These are phyloP conservation scores for Colletotrichum echinochloae DNA, from an alignment of 2,329 filamentous ascomycete species.

Conservation along the genomic window DNA sequence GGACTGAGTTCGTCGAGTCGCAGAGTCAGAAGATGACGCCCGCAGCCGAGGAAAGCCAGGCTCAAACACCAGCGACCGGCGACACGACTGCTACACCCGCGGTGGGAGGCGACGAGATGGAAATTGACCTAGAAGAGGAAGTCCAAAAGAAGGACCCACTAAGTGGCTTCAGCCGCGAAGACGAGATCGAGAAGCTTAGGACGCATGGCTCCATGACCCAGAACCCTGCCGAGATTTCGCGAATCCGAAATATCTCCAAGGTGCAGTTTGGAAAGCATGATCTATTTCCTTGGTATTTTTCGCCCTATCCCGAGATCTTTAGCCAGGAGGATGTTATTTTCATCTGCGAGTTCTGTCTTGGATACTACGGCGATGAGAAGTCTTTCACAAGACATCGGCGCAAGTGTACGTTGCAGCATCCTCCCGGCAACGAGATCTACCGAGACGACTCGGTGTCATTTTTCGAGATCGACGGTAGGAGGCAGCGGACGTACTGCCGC, in stretches of 20 bases:
- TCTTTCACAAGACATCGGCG: slow-evolving; percentile 86
- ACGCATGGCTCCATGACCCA: slow-evolving; percentile 99
- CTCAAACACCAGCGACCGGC: slow-evolving; percentile 57
- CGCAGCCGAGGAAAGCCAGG: slow-evolving; percentile 57
- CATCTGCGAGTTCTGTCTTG: slow-evolving; percentile 97
- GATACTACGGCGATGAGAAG: slow-evolving; percentile 86
- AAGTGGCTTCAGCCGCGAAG: slow-evolving; percentile 78
- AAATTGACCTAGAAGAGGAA: slow-evolving; percentile 63
- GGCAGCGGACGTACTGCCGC: slow-evolving; percentile 95
- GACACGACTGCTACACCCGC: slow-evolving; percentile 60
- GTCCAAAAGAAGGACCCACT: slow-evolving; percentile 58
- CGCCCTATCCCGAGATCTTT: slow-evolving; percentile 92
- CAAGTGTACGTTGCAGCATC: slow-evolving; percentile 92
- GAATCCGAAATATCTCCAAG: slow-evolving; percentile 93
- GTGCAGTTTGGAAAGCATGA: slow-evolving; percentile 94
- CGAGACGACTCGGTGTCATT: slow-evolving; percentile 94
- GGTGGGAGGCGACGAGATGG: slow-evolving; percentile 62
- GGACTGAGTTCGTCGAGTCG: slow-evolving; percentile 64
- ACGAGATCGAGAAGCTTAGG: slow-evolving; percentile 95
- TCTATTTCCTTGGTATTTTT: slow-evolving; percentile 99
- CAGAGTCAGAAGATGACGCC: slow-evolving; percentile 60
- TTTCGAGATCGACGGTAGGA: slow-evolving; percentile 95
- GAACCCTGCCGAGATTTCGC: slow-evolving; percentile 95
- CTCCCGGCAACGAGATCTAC: slow-evolving; percentile 98
- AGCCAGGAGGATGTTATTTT: slow-evolving; percentile 90